Percentiles rank a stretch among this genome's conserved stretches.
These are phyloP conservation scores for Flaveria linearis DNA, from an alignment of 129 eudicot genomes.

Conservation along the genomic window DNA sequence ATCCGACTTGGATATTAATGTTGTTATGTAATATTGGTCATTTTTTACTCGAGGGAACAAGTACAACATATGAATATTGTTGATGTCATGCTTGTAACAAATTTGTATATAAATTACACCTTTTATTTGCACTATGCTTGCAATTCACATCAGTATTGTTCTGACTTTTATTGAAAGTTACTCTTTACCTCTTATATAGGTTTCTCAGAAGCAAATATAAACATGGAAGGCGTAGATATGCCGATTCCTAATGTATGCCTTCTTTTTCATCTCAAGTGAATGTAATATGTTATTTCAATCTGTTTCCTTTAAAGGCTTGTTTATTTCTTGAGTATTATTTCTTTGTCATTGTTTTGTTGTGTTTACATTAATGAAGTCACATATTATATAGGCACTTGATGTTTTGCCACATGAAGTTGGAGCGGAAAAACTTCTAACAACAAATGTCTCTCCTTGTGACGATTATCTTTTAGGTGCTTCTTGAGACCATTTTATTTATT, in stretches of 20 bases:
- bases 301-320: not conserved
- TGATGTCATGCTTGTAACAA: slow-evolving; percentile 17
- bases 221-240: slow-evolving; percentile 35
- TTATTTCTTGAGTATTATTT: not conserved
- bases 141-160: not conserved
- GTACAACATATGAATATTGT: not conserved
- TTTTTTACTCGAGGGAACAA: not conserved
- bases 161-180: slow-evolving; percentile 13
- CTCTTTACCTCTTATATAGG: slow-evolving; percentile 36
- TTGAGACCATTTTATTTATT: slow-evolving; percentile 1
- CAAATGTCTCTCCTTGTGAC: slow-evolving; percentile 53
- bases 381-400: slow-evolving; percentile 53
- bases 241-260: slow-evolving; percentile 41
- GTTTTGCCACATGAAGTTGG: slow-evolving; percentile 51
- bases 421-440: slow-evolving; percentile 36
- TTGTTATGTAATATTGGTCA: not conserved
- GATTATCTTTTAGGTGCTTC: slow-evolving; percentile 60
- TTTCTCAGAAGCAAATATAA: slow-evolving; percentile 30
- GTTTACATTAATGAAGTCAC: slow-evolving; percentile 29
- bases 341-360: not conserved
- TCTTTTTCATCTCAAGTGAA: slow-evolving; percentile 16
- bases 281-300: not conserved
- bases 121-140: not conserved
- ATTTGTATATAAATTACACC: not conserved
- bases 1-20: not conserved